Base-by-base conservation (phyloP, 345 rosid species). In the Viola odorata region DNA sequence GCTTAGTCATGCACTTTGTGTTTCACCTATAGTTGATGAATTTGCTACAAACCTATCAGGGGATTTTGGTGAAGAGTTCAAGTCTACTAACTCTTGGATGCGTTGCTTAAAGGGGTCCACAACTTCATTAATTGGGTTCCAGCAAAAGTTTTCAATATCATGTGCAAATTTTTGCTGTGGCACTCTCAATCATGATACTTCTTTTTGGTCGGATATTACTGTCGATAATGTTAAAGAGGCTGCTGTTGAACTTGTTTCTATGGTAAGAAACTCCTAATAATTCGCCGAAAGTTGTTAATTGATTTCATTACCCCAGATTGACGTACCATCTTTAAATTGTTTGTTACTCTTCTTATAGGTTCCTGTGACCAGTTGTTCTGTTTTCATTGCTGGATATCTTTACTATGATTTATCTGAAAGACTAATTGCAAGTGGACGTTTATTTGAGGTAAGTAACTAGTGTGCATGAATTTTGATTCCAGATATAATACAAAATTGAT, bases 1-100 rank as follows among this genome's bases (percentile, higher is more conserved):
- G 78, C 84, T 87, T 45, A 80, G 82, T 69, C 98, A 92, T 75
- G 86, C 88, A 12, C 86, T 92, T 63, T 92, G 97, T 72, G 71
- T 73, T 66, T 78, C 96, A 61, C 95, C 97, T 40, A 62, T 92
- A 54, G 75, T 75, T 72, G 88, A 89, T 40, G 78, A 76, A 58
- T 77, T 89, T 53, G 70, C 79, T 23, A 41, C 7, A 41, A 78
- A 56, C 60, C 67, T 87, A 59, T 73, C 85, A 57, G 82, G 73
- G 69, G 67, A 76, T 41, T 75, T 53, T 67, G 86, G 87, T 58
- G 88, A 80, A 60, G 63, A 50, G 59, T 79, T 75, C 38, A 77
- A 56, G 51, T 65, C 81, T 57, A 67, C 84, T 67, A 79, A 76
- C 58, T 86, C 78, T 66, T 92, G 98, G 98, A 69, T 79, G 56